Base-by-base conservation (phyloP, 306 rosid genomes). In the Prunus salicina region DNA sequence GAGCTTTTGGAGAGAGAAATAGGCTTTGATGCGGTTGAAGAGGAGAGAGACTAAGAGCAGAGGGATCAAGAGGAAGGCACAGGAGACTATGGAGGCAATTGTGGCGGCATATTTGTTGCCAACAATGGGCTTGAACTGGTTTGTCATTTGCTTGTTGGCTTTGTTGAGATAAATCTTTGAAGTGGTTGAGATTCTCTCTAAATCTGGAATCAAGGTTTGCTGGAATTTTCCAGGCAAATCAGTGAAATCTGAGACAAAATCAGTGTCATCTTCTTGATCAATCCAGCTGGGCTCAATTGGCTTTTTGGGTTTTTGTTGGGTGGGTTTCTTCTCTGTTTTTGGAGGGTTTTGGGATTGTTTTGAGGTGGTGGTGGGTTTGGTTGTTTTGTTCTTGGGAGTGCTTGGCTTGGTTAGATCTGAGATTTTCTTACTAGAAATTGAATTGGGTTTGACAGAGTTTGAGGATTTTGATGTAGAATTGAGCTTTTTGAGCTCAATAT, bases 71-170 rank as follows among this genome's bases (percentile, higher is more conserved):
- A 82, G 83, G 86, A 88, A 89, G 0, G 91, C 86, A 53, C 76
- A 87, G 0, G 95, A 89, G 73, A 89, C 86, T 9, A 82, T 3
- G 14, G 93, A 72, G 12, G 99, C 97, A 1, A 90, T 84, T 58
- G 92, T 86, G 64, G 99, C 76, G 2, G 99, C 99, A 60, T 92
- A 92, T 62, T 89, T 92, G 83, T 87, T 88, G 4, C 99, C 97
- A 8, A 95, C 97, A 22, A 89, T 73, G 11, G 99, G 97, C 78
- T 92, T 95, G 91, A 95, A 87, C 2, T 87, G 86, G 25, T 81
- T 84, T 0, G 97, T 84, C 67, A 95, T 88, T 64, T 95, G 82
- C 49, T 89, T 90, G 86, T 91, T 95, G 74, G 95, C 93, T 86
- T 81, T 76, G 30, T 45, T 88, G 6, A 95, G 73, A 81, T 95